Evolutionary conservation across 495 filamentous ascomycete genomes (phyloP).

Genomic region (Penicillium goetzii): DNA sequence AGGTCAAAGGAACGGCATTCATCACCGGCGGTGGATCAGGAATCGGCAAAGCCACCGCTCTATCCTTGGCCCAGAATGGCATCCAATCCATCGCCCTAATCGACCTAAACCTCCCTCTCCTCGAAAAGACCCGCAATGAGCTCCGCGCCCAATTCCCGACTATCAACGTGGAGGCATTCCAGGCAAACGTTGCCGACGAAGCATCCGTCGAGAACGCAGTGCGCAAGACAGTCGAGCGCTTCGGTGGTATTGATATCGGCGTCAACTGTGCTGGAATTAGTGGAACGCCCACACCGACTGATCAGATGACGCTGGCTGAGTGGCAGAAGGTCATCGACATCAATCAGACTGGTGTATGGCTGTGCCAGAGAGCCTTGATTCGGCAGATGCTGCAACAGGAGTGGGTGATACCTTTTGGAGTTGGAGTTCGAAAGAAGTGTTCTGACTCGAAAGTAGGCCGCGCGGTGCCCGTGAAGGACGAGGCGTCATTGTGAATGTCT

Average conservation of each 20-base stretch:
- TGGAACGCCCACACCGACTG: conserved; percentile 29
- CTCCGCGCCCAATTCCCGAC: conserved; percentile 14
- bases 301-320: conserved; percentile 38
- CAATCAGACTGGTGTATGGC: conserved; percentile 52
- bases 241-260: conserved; percentile 55
- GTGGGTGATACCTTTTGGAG: conserved; percentile 15
- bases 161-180: conserved; percentile 18
- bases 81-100: conserved; percentile 27
- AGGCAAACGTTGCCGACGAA: conserved; percentile 31
- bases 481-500: conserved; percentile 38
- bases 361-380: conserved; percentile 52
- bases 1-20: conserved; percentile 31
- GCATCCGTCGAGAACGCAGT: conserved; percentile 25
- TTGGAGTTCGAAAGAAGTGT: not conserved
- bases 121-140: conserved; percentile 22
- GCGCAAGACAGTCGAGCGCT: conserved; percentile 26
- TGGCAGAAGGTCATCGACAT: conserved; percentile 48
- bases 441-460: conserved; percentile 13
- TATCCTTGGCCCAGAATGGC: conserved; percentile 30
- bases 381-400: conserved; percentile 55
- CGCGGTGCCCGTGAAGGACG: conserved; percentile 27
- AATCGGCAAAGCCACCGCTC: conserved; percentile 33
- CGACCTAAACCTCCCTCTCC: conserved; percentile 26
- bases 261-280: conserved; percentile 52
- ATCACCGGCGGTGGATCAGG: conserved; percentile 34